A percentile compares a stretch with the other conserved stretches of the same genome.
Evolutionary conservation across 192 early-diverging fungal species (phyloP).

Genomic region (Obelidium mucronatum): DNA sequence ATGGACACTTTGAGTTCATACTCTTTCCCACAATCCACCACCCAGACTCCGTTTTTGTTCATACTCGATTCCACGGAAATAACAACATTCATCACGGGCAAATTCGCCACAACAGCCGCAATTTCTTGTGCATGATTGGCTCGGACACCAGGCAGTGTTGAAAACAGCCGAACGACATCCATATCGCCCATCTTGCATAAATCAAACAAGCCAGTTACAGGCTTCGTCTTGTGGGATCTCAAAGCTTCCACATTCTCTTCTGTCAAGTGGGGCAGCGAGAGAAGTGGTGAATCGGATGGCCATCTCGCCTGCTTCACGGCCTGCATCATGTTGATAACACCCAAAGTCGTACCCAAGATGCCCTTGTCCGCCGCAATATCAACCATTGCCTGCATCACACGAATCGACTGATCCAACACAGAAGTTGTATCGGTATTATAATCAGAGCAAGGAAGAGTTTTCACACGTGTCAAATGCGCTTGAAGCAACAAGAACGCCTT

Average conservation of each 20-base stretch:
- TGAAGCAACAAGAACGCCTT: constrained; percentile 93
- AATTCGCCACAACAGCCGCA: constrained; percentile 36
- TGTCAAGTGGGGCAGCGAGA: constrained; percentile 66
- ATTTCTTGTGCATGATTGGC: constrained; percentile 33
- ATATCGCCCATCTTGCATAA: constrained; percentile 7
- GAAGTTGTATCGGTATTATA: constrained; percentile 90
- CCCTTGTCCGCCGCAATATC: constrained; percentile 81
- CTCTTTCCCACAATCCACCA: constrained; percentile 48
- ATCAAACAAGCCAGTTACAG: constrained; percentile 22
- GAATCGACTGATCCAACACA: constrained; percentile 91
- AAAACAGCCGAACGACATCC: constrained; percentile 29
- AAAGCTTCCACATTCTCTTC: constrained; percentile 34
- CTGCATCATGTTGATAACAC: constrained; percentile 86
- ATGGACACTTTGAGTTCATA: constrained; percentile 46
- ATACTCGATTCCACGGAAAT: constrained; percentile 32
- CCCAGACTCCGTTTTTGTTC: constrained; percentile 48
- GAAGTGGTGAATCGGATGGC: constrained; percentile 76
- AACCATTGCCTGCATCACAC: constrained; percentile 93
- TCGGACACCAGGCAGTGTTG: constrained; percentile 20
- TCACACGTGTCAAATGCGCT: constrained; percentile 80
- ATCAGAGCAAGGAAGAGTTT: constrained; percentile 82
- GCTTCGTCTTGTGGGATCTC: constrained; percentile 9
- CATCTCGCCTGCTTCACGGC: constrained; percentile 92
- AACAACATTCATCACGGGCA: constrained; percentile 44
- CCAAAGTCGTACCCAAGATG: constrained; percentile 65